phyloP scores from a whole-genome alignment of 495 filamentous ascomycete species.

The Antarctomyces pellizariae region DNA sequence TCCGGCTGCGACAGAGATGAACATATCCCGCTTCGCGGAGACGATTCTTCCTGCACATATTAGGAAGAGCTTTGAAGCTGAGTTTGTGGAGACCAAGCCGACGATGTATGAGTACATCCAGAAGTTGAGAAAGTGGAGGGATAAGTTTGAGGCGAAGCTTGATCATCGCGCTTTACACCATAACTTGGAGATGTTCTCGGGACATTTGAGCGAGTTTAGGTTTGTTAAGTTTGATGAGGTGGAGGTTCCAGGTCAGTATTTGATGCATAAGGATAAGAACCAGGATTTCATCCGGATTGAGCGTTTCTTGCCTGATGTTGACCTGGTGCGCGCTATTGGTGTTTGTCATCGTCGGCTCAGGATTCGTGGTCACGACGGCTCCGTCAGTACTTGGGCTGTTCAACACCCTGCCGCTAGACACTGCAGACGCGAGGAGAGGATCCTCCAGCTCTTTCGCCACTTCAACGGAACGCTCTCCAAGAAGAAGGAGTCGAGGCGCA shows the following conservation, averaged over 20 bases:
- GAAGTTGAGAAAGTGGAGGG: slow-evolving; percentile 84
- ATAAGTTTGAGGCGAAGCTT: slow-evolving; percentile 94
- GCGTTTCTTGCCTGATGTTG: slow-evolving; percentile 81
- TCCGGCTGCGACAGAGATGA: slow-evolving; percentile 71
- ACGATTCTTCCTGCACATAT: slow-evolving; percentile 87
- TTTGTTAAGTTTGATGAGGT: slow-evolving; percentile 98
- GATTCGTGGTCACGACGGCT: slow-evolving; percentile 95
- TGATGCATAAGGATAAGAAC: slow-evolving; percentile 94
- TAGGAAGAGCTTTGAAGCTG: slow-evolving; percentile 77
- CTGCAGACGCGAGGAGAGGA: slow-evolving; percentile 81
- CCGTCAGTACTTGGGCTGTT: slow-evolving; percentile 79
- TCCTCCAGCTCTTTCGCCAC: slow-evolving; percentile 90
- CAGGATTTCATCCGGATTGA: slow-evolving; percentile 94
- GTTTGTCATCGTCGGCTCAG: slow-evolving; percentile 79
- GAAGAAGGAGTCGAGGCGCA: slow-evolving; percentile 79
- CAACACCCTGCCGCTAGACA: slow-evolving; percentile 85
- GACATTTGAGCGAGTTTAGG: slow-evolving; percentile 82
- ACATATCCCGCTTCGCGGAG: slow-evolving; percentile 91
- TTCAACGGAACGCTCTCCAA: slow-evolving; percentile 79
- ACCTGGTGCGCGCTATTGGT: slow-evolving; percentile 69
- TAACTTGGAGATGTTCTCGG: slow-evolving; percentile 61
- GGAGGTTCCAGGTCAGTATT: slow-evolving; percentile 90
- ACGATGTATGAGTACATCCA: slow-evolving; percentile 97
- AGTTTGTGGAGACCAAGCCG: slow-evolving; percentile 82
- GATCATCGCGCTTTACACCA: slow-evolving; percentile 51